phyloP scores from a whole-genome alignment of 2,329 filamentous ascomycete genomes.

The Fusarium sp. region DNA sequence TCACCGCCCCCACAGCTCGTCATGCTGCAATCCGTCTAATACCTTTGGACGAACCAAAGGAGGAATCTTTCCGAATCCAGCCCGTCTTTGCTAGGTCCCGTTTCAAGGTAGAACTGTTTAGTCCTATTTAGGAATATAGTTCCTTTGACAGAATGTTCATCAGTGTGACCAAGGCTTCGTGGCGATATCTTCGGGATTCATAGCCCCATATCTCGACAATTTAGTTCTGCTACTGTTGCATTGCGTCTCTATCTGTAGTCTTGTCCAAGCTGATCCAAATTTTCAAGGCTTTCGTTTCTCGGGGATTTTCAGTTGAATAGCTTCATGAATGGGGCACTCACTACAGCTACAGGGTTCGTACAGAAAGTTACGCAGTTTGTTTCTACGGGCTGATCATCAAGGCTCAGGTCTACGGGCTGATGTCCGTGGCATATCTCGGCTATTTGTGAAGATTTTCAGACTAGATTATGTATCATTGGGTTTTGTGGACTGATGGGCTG shows the following conservation, averaged over 20 bases:
- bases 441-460: neutral
- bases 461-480: slow-evolving; percentile 8
- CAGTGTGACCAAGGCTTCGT: neutral
- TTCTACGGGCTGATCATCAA: slow-evolving; percentile 1
- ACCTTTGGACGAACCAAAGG: neutral
- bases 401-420: slow-evolving; percentile 19
- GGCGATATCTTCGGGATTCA: neutral
- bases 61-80: neutral
- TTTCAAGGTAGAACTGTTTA: slow-evolving; percentile 4
- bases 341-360: neutral
- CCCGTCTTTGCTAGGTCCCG: neutral
- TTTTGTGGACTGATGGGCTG: slow-evolving; percentile 10
- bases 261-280: slow-evolving; percentile 1
- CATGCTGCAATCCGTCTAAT: neutral
- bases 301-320: neutral
- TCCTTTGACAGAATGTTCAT: neutral
- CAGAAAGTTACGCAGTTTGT: slow-evolving; percentile 3
- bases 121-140: neutral
- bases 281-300: neutral
- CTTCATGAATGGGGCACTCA: neutral
- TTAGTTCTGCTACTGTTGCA: neutral
- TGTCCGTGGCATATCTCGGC: neutral
- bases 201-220: neutral
- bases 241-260: neutral
- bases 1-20: neutral